A percentile compares a stretch with the other conserved stretches of the same genome.
Conservation (phyloP, 805 yeast genomes). For the Wickerhamomyces strasburgensis region DNA sequence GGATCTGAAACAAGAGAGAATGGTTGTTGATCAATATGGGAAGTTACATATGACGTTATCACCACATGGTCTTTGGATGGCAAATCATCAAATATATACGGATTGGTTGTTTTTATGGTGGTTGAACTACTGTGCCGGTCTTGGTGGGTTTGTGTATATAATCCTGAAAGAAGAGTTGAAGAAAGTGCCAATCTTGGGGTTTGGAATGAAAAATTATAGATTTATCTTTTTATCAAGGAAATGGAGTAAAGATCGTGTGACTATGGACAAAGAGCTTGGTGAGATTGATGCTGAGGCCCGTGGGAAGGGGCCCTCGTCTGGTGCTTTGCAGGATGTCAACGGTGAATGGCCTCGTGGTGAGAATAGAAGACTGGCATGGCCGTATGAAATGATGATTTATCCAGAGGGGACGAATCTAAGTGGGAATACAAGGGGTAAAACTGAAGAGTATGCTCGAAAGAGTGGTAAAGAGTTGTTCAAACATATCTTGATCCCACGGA, state of each 20-base stretch:
- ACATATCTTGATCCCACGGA: conserved; percentile 76
- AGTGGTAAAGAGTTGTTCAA: conserved; percentile 43
- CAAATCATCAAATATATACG: conserved; percentile 92
- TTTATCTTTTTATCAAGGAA: conserved; percentile 80
- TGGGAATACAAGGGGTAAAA: conserved; percentile 52
- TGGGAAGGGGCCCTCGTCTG: conserved; percentile 49
- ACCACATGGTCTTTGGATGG: conserved; percentile 58
- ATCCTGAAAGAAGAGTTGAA: conserved; percentile 72
- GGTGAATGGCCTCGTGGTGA: conserved; percentile 23
- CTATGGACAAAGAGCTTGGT: conserved; percentile 49
- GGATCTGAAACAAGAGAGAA: conserved; percentile 16
- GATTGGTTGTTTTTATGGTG: conserved; percentile 96
- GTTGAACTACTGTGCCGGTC: conserved; percentile 61
- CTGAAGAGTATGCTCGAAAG: conserved; percentile 53
- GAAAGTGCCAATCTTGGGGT: conserved; percentile 71
- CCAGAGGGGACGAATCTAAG: conserved; percentile 95
- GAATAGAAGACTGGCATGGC: conserved; percentile 37
- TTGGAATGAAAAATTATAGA: conserved; percentile 74
- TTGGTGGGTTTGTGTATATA: conserved; percentile 63
- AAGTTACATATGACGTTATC: conserved; percentile 28
- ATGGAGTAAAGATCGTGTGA: conserved; percentile 73
- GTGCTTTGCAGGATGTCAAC: conserved; percentile 26
- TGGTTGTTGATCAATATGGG: too few species aligned
- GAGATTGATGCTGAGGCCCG: conserved; percentile 58
- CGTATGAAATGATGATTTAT: conserved; percentile 69